Evolutionary conservation across 2,329 filamentous ascomycete species (phyloP).

Genomic region (Apiospora saccharicola): DNA sequence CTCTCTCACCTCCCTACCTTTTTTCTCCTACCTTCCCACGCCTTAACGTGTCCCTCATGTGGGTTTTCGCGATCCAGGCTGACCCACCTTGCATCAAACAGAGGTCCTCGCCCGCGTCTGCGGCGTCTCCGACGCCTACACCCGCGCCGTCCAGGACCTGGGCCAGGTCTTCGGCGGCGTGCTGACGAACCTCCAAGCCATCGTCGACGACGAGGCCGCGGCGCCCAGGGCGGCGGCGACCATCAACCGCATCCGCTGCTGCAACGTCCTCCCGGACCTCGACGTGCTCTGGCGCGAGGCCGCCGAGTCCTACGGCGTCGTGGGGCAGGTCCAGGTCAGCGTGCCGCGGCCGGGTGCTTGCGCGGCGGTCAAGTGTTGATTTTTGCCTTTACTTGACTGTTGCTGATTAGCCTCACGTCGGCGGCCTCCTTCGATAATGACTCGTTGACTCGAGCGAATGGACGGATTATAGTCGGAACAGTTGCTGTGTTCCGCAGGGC

Average conservation of each 20-base stretch:
- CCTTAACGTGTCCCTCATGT: neutral
- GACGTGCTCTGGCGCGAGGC: slow-evolving; percentile 23
- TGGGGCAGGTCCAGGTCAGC: neutral
- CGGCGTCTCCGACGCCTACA: slow-evolving; percentile 16
- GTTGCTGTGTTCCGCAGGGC: too few relatives aligned
- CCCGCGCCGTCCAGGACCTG: slow-evolving; percentile 7
- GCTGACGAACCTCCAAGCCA: slow-evolving; percentile 9
- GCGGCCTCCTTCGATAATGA: too few relatives aligned
- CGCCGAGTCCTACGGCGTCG: neutral
- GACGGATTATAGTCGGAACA: too few relatives aligned
- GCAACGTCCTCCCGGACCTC: slow-evolving; percentile 16
- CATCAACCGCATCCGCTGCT: slow-evolving; percentile 23
- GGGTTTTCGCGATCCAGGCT: neutral
- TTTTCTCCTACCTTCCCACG: neutral
- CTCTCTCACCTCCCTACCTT: neutral
- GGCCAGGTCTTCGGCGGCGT: slow-evolving; percentile 9
- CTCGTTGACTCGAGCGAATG: too few relatives aligned
- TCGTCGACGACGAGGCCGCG: neutral
- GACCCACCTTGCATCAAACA: neutral
- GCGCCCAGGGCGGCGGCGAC: neutral
- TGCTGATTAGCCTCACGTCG: neutral
- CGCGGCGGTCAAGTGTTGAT: neutral
- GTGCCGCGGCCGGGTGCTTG: slow-evolving; percentile 18
- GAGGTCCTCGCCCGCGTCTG: slow-evolving; percentile 18
- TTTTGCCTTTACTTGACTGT: too few relatives aligned